A percentile compares a stretch with the other conserved stretches of the same genome.
Evolutionary conservation across 1,139 yeast genomes (phyloP).

Genomic region (Magnusiomyces fungicola): DNA sequence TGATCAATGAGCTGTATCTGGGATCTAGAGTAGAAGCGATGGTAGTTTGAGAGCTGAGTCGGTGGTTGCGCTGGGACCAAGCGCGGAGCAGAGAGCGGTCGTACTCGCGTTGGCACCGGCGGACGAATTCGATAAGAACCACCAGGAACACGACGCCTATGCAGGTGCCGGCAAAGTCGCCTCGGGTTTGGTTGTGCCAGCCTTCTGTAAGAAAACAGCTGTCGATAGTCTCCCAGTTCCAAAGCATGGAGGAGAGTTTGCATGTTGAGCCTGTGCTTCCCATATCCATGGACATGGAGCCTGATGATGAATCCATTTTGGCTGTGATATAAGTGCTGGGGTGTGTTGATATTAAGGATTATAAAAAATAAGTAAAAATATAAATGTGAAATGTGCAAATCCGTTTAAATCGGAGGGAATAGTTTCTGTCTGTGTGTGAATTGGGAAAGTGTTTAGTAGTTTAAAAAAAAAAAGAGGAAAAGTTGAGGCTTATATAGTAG

Average conservation of each 20-base stretch:
- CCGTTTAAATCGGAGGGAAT: too few relatives aligned
- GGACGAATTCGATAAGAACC: slow-evolving; percentile 50
- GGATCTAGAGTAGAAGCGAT: too few relatives aligned
- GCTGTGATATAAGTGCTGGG: too few relatives aligned
- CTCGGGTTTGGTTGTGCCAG: slow-evolving; percentile 56
- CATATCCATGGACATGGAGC: slow-evolving; percentile 22
- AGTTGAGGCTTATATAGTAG: too few relatives aligned
- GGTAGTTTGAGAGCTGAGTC: neutral
- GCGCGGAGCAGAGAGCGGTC: slow-evolving; percentile 37
- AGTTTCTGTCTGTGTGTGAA: too few relatives aligned
- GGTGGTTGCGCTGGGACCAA: slow-evolving; percentile 15
- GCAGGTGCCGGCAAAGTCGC: slow-evolving; percentile 66
- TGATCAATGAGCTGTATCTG: too few relatives aligned
- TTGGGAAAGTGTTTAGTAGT: too few relatives aligned
- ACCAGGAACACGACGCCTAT: slow-evolving; percentile 56
- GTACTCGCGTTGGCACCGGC: slow-evolving; percentile 50
- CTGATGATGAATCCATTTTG: too few relatives aligned
- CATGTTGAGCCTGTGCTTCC: slow-evolving; percentile 21
- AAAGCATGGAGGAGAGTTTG: slow-evolving; percentile 37
- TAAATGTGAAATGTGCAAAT: too few relatives aligned
- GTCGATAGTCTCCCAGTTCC: slow-evolving; percentile 57
- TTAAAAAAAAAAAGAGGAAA: too few relatives aligned
- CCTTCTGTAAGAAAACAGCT: slow-evolving; percentile 55
- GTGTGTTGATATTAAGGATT: too few relatives aligned
- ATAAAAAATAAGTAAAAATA: too few relatives aligned